A percentile compares a stretch with the other conserved stretches of the same genome.
Evolutionary conservation across 768 basidiomycete species (phyloP).

Genomic region (Chiua virens): DNA sequence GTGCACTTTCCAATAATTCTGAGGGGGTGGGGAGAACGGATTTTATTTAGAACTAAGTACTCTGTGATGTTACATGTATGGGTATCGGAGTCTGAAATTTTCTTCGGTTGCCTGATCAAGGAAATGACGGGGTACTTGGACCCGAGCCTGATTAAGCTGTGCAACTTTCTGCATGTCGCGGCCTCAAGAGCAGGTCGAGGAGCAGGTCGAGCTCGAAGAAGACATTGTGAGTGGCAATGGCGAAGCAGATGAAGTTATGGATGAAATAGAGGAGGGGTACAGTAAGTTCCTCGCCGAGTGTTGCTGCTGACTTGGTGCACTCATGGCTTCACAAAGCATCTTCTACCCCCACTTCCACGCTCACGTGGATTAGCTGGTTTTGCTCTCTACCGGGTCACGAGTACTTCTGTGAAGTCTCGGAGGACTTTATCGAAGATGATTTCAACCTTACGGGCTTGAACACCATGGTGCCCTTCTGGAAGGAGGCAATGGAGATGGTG

Average conservation of each 20-base stretch:
- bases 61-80: no score
- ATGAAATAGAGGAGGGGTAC: conserved; percentile 67
- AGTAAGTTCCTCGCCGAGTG: conserved; percentile 51
- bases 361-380: conserved; percentile 97
- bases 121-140: conserved; percentile 10
- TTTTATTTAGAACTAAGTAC: conserved; percentile 3
- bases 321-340: conserved; percentile 55
- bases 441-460: conserved; percentile 98
- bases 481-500: conserved; percentile 99
- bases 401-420: conserved; percentile 97
- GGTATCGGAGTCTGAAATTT: conserved; percentile 32
- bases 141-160: conserved; percentile 26
- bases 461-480: conserved; percentile 98
- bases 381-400: conserved; percentile 94
- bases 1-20: conserved; percentile 43
- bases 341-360: conserved; percentile 85
- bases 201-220: conserved; percentile 56
- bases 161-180: conserved; percentile 39
- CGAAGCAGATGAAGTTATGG: conserved; percentile 78
- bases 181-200: conserved; percentile 41
- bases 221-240: conserved; percentile 58
- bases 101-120: conserved; percentile 29
- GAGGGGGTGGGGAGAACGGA: neutral
- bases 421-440: conserved; percentile 99
- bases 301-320: conserved; percentile 9